These are phyloP conservation scores for Takakia lepidozioides DNA, from an alignment of 225 moss, liverwort and hornwort species.

Conservation along the genomic window DNA sequence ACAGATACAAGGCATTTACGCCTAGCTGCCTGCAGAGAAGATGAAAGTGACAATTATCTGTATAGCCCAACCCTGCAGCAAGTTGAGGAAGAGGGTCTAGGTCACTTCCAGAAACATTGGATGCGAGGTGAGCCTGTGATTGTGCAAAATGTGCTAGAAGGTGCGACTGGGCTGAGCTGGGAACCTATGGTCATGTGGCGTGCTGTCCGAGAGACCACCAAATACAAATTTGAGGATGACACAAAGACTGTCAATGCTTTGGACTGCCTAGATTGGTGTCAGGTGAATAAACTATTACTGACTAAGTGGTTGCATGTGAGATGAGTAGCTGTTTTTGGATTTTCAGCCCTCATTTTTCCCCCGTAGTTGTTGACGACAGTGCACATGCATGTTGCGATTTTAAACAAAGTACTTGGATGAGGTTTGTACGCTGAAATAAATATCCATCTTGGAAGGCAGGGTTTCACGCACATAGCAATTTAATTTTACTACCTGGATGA, in stretches of 20 bases:
- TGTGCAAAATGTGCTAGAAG: conserved; percentile 44
- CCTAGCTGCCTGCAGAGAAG: conserved; percentile 30
- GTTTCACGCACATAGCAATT: too few species aligned
- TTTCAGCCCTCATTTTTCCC: too few species aligned
- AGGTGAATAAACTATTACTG: too few species aligned
- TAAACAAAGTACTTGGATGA: too few species aligned
- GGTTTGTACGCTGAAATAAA: too few species aligned
- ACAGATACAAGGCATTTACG: conserved; percentile 4
- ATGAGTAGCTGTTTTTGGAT: too few species aligned
- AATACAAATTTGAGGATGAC: conserved; percentile 35
- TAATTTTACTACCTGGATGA: too few species aligned
- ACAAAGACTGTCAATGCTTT: conserved; percentile 40
- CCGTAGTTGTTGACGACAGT: too few species aligned
- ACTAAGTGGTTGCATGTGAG: too few species aligned
- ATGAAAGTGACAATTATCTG: conserved; percentile 26
- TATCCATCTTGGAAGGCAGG: too few species aligned
- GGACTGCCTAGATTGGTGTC: conserved; percentile 49
- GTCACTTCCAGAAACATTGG: conserved; percentile 68
- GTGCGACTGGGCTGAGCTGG: conserved; percentile 56
- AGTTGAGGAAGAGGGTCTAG: conserved; percentile 25
- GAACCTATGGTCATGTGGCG: conserved; percentile 71
- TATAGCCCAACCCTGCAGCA: conserved; percentile 33
- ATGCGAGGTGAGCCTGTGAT: conserved; percentile 54
- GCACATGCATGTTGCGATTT: too few species aligned
- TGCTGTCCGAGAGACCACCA: conserved; percentile 42